Evolutionary conservation across 2,329 filamentous ascomycete species (phyloP), one percentile per base, ranked within the genome.

Genomic region (Lizonia empirigonia): DNA sequence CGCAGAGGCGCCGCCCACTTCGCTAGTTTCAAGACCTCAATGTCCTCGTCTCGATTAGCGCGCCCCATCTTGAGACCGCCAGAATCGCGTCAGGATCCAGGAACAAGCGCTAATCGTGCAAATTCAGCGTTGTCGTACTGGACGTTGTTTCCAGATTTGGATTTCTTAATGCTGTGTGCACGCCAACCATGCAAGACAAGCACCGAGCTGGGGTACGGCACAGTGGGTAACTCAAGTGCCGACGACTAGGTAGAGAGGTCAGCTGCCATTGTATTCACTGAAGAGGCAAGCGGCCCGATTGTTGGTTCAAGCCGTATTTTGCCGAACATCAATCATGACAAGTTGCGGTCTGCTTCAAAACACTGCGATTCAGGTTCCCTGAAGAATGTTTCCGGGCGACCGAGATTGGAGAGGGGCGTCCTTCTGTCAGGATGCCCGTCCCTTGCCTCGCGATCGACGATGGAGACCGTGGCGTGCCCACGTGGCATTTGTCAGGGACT

Each of bases 71-170:
- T 38, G 60, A 53, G 60, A 56, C 62, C 50, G 55, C 56, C 51
- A 57, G 39, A 54, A 61, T 62, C 53, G 62, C 58, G 56, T 62
- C 59, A 63, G 56, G 56, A 56, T 60, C 56, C 56, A 39, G 49
- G 49, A 47, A 52, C 49, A 38, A 42, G 30, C 42, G 44, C 53
- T 34, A 53, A 39, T 55, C 50, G 49, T 32, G 35, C 33, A 27
- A 20, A 24, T 33, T 9, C 34, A 13, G 15, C 18, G 24, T 32
- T 22, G 35, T 30, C 13, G 19, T 16, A 9, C 26, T 36, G 39
- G 26, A 42, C 36, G 4, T 16, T 39, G 34, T 41, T 38, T 33
- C 33, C 38, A 38, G 13, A 27, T 8, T 37, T 42, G 46, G 15
- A 24, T 5, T 26, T 27, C 34, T 29, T 36, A 24, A 50, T 26